phyloP scores from a whole-genome alignment of 805 yeast species.

The Scheffersomyces lignosus region DNA sequence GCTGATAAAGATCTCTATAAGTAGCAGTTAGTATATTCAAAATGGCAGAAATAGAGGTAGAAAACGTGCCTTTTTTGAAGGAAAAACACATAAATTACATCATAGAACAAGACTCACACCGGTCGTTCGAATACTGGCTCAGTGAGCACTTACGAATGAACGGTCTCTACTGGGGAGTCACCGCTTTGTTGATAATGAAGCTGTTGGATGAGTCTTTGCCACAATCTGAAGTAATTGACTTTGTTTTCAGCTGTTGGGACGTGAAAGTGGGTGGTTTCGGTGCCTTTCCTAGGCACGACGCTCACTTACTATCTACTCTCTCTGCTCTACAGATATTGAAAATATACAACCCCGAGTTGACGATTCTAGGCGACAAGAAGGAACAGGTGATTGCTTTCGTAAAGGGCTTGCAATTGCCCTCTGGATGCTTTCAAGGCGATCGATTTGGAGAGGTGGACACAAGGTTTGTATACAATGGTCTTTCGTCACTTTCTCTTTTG shows the following conservation, averaged over 20 bases:
- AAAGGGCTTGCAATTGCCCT: constrained; percentile 46
- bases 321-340: constrained; percentile 82
- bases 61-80: constrained; percentile 6
- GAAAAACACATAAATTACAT: constrained; percentile 37
- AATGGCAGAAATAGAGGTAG: neutral
- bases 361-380: constrained; percentile 32
- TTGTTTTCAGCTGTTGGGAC: constrained; percentile 67
- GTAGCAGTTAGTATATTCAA: too few species aligned
- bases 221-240: constrained; percentile 62
- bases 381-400: constrained; percentile 36
- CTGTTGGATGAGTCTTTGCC: constrained; percentile 55
- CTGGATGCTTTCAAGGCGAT: constrained; percentile 90
- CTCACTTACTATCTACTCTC: constrained; percentile 80
- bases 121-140: constrained; percentile 78
- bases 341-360: constrained; percentile 58
- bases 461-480: constrained; percentile 81
- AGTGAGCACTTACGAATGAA: constrained; percentile 87
- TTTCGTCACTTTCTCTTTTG: constrained; percentile 70
- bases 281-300: constrained; percentile 85
- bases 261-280: constrained; percentile 75
- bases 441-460: constrained; percentile 91
- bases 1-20: too few species aligned
- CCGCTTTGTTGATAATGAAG: constrained; percentile 65
- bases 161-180: constrained; percentile 94
- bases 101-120: constrained; percentile 37